Evolutionary conservation across 768 basidiomycete genomes (phyloP).

Genomic region (Gymnopilus junonius): DNA sequence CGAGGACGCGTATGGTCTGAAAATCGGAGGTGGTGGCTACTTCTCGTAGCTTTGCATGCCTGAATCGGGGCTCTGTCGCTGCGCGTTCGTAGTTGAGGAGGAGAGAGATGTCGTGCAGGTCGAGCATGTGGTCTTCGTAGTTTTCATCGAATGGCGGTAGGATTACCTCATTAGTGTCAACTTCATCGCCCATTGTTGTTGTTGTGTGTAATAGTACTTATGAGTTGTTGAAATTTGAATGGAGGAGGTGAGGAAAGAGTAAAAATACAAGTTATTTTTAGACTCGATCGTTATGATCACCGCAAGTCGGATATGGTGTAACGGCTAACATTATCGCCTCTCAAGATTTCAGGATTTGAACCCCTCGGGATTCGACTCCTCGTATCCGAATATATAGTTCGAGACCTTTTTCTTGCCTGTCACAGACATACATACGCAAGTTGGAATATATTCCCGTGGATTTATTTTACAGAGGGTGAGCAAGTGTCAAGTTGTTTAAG

Average conservation of each 20-base stretch:
- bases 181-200: neutral
- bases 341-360: slow-evolving; percentile 31
- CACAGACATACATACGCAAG: neutral
- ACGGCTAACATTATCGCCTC: slow-evolving; percentile 71
- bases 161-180: neutral
- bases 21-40: slow-evolving; percentile 16
- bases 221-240: too few relatives aligned
- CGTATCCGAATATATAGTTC: slow-evolving; percentile 43
- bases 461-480: slow-evolving; percentile 17
- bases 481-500: slow-evolving; percentile 26
- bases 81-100: slow-evolving; percentile 28
- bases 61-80: slow-evolving; percentile 24
- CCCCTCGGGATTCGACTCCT: slow-evolving; percentile 59
- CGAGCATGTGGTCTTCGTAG: slow-evolving; percentile 13
- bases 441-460: neutral
- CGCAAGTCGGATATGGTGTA: slow-evolving; percentile 56
- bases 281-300: neutral
- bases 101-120: slow-evolving; percentile 26
- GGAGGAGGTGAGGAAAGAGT: neutral
- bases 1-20: slow-evolving; percentile 13
- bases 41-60: slow-evolving; percentile 25
- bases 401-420: slow-evolving; percentile 14
- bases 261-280: neutral
- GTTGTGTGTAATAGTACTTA: too few relatives aligned
- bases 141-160: neutral